Evolutionary conservation across 352 stramenopile species (phyloP), one percentile per base, ranked within the genome.

Genomic region (Thalassiosira mediterranea): DNA sequence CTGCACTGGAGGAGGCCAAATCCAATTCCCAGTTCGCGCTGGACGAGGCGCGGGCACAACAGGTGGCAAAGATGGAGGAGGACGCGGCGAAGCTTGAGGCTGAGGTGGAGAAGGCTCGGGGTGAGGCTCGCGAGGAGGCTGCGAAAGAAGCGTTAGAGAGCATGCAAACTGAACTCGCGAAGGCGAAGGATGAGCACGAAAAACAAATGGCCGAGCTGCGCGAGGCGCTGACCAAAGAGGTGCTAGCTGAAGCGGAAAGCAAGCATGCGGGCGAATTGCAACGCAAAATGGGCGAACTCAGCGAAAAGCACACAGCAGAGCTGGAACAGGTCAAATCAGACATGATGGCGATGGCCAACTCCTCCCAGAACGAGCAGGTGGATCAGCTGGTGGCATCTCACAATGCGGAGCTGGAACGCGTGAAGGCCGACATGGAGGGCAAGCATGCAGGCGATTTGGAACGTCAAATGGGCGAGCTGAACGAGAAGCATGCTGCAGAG

Each of bases 401-500:
- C 40, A 73, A 68, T 4, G 26, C 70, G 3, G 48, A 81, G 23
- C 26, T 78, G 31, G 21, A 79, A 42, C 46, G 46, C 1, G 3
- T 75, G 13, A 29, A 19, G n/a, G 47, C 57, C n/a, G 61, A 83
- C 3, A 28, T 76, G 31, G 82, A 86, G 52, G 49, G 28, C 17
- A 29, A 47, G 28, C 67, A 81, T 58, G 72, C 56, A 8, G 58
- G 61, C 5, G 65, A 74, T 54, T 61, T 89, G n/a, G 58, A 83
- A 47, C 60, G 79, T 15, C 52, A 86, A 11, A 81, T 88, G 47
- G 34, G 76, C 46, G 26, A 69, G n/a, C 48, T 79, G 48, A 79
- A 81, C 21, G 57, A 53, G 17, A 49, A 42, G 32, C 57, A 82
- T 31, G 54, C 48, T 0, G 40, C 53, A 3, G 62, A 82, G 17